Conservation (phyloP, 106 monocot species). For the Phalaenopsis equestris region DNA sequence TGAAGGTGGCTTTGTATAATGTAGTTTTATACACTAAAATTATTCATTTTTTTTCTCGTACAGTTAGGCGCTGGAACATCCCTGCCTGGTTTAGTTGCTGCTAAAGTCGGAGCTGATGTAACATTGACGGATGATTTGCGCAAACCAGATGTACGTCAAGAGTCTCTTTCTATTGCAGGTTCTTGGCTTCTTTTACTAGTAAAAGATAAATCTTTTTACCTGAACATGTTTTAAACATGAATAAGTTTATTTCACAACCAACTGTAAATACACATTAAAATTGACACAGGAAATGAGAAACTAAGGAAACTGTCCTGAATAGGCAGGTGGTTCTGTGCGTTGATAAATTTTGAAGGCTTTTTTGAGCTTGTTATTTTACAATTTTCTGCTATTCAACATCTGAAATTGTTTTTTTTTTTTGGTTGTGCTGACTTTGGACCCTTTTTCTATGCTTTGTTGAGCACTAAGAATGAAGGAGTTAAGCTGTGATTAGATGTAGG, state of each 20-base stretch:
- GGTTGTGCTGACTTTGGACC: no score
- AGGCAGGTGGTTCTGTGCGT: neutral
- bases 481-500: no score
- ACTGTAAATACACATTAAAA: neutral
- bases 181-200: neutral
- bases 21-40: neutral
- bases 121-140: constrained; percentile 59
- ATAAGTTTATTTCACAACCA: neutral
- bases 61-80: constrained; percentile 96
- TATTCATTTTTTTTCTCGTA: constrained; percentile 2
- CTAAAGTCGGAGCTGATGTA: constrained; percentile 82
- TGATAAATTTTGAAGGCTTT: no score
- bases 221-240: neutral
- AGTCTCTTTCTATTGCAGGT: neutral
- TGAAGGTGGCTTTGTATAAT: neutral
- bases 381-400: no score
- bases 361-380: no score
- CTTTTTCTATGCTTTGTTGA: no score
- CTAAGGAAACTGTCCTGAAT: neutral
- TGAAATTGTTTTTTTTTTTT: no score
- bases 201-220: neutral
- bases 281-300: neutral
- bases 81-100: constrained; percentile 86
- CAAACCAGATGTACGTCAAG: constrained; percentile 28
- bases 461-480: no score